These are phyloP conservation scores for Penicillium concentricum DNA, from an alignment of 2,329 filamentous ascomycete species.

Conservation along the genomic window DNA sequence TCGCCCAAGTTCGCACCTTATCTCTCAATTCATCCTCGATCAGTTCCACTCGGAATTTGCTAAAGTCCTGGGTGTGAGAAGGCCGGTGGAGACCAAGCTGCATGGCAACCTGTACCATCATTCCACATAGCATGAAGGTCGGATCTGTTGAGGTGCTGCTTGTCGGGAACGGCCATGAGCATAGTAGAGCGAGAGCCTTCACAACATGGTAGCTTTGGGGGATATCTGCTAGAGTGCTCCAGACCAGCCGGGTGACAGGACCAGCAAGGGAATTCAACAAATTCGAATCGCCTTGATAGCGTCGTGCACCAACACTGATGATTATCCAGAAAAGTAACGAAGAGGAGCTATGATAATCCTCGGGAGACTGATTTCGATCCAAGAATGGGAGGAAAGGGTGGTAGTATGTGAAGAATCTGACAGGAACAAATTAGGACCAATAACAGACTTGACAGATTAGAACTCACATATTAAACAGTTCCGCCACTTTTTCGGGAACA, in stretches of 20 bases:
- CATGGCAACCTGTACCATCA: constrained; percentile 69
- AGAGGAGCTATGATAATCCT: constrained; percentile 58
- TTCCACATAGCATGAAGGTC: constrained; percentile 64
- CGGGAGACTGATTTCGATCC: constrained; percentile 53
- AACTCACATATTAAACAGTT: constrained; percentile 47
- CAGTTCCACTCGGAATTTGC: constrained; percentile 53
- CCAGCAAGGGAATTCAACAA: constrained; percentile 54
- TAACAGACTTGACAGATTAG: not conserved
- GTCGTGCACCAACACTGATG: constrained; percentile 60
- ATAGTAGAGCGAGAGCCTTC: constrained; percentile 62
- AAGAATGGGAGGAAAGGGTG: constrained; percentile 66
- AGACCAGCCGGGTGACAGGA: constrained; percentile 58
- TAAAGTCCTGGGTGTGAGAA: constrained; percentile 60
- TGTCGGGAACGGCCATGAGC: constrained; percentile 64
- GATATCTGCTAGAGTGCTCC: constrained; percentile 60
- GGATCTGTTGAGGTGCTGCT: constrained; percentile 64
- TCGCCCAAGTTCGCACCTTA: constrained; percentile 65
- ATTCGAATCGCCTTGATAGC: constrained; percentile 55
- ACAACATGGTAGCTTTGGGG: constrained; percentile 65
- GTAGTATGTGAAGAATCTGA: constrained; percentile 63
- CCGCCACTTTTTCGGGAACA: constrained; percentile 42
- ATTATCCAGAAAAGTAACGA: constrained; percentile 70
- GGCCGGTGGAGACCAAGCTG: constrained; percentile 65
- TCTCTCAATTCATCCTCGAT: constrained; percentile 64
- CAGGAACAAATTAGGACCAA: constrained; percentile 27